phyloP scores from a whole-genome alignment of 2,329 filamentous ascomycete genomes.

The Rhinocladiella similis region DNA sequence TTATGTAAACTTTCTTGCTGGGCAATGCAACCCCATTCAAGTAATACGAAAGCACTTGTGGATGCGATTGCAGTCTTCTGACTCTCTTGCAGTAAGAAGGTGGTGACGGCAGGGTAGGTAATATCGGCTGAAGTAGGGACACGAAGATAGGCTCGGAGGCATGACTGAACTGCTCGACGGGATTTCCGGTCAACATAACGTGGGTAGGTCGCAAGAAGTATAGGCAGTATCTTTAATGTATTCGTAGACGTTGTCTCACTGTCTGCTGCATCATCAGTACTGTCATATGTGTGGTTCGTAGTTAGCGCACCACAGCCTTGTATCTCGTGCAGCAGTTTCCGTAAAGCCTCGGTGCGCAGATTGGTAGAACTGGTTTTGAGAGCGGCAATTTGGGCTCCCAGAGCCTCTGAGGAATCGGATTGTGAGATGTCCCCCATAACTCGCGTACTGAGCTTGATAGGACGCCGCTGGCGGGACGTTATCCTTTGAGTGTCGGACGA shows the following conservation, averaged over 20 bases:
- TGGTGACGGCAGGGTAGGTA: slow-evolving; percentile 50
- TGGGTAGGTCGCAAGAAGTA: slow-evolving; percentile 81
- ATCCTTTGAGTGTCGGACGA: neutral
- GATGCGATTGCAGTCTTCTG: slow-evolving; percentile 75
- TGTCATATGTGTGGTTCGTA: neutral
- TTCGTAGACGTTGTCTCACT: slow-evolving; percentile 2
- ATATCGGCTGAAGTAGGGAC: slow-evolving; percentile 50
- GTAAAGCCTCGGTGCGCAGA: slow-evolving; percentile 24
- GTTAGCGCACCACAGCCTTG: slow-evolving; percentile 14
- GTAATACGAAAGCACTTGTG: slow-evolving; percentile 79
- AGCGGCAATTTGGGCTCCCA: slow-evolving; percentile 11
- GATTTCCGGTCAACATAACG: slow-evolving; percentile 85
- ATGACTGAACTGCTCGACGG: slow-evolving; percentile 77
- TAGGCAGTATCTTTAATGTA: slow-evolving; percentile 9
- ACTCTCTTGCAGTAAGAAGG: slow-evolving; percentile 69
- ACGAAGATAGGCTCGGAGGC: slow-evolving; percentile 68
- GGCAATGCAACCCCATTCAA: slow-evolving; percentile 84
- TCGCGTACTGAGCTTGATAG: slow-evolving; percentile 12
- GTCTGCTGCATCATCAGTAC: slow-evolving; percentile 9
- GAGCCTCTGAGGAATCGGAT: slow-evolving; percentile 7
- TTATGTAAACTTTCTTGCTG: slow-evolving; percentile 68
- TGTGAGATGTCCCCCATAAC: slow-evolving; percentile 23
- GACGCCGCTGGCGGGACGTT: neutral
- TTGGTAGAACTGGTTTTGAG: slow-evolving; percentile 27
- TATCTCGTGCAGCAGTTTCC: slow-evolving; percentile 23